Conservation (phyloP, 2,329 filamentous ascomycete genomes). For the Verticillium nonalfalfae region DNA sequence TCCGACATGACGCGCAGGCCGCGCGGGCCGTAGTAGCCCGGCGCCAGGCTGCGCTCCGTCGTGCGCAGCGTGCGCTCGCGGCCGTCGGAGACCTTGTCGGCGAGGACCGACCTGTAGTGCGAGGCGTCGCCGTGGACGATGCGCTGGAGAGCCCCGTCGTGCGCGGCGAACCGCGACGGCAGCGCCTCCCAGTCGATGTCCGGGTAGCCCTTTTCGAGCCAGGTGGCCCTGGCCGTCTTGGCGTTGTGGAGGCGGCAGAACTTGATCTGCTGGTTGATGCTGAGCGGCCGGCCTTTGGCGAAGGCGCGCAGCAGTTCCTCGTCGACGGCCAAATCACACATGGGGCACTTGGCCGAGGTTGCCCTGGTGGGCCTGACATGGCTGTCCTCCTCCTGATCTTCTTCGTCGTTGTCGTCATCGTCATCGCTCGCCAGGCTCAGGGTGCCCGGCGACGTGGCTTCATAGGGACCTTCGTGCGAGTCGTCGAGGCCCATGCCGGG, state of each 20-base stretch:
- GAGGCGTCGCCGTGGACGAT: constrained; percentile 57
- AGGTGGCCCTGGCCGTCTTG: constrained; percentile 41
- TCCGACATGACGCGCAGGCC: constrained; percentile 69
- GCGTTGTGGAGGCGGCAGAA: constrained; percentile 62
- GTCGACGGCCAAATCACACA: constrained; percentile 59
- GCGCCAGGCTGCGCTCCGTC: constrained; percentile 52
- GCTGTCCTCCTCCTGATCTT: neutral
- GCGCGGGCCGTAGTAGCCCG: constrained; percentile 78
- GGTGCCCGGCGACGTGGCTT: neutral
- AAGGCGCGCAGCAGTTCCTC: constrained; percentile 46
- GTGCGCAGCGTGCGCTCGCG: constrained; percentile 54
- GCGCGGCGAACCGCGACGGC: constrained; percentile 47
- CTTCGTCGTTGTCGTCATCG: neutral
- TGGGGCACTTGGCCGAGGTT: constrained; percentile 44
- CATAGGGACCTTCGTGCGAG: neutral
- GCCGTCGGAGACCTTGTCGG: constrained; percentile 48
- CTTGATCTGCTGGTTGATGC: constrained; percentile 49
- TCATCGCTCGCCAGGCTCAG: neutral
- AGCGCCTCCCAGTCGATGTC: constrained; percentile 62
- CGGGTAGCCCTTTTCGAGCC: constrained; percentile 56
- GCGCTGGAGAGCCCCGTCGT: constrained; percentile 48
- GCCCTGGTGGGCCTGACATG: neutral
- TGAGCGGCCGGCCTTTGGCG: constrained; percentile 39
- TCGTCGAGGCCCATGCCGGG: neutral
- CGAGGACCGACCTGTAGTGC: constrained; percentile 53